A percentile compares a stretch with the other conserved stretches of the same genome.
These are phyloP conservation scores for Phytophthora fragariae DNA, from an alignment of 352 stramenopile species.

Conservation along the genomic window DNA sequence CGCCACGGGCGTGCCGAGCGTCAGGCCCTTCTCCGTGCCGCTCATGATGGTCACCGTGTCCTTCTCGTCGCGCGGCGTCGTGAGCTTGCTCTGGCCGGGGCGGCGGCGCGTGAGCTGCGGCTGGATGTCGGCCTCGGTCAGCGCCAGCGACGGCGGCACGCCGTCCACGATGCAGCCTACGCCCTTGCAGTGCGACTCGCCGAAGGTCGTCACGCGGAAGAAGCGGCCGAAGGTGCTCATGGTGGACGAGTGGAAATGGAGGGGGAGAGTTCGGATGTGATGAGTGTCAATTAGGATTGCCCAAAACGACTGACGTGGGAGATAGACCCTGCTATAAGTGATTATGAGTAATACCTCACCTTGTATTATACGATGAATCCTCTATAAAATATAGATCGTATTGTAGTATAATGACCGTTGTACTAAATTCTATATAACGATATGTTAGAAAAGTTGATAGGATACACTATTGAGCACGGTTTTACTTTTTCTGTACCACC, in stretches of 20 bases:
- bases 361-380: too few species aligned
- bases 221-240: constrained; percentile 96
- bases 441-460: background rate
- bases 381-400: too few species aligned
- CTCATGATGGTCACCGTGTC: constrained; percentile 98
- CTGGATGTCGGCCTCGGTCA: constrained; percentile 97
- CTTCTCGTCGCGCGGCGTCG: constrained; percentile 98
- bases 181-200: constrained; percentile 98
- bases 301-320: constrained; percentile 34
- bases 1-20: constrained; percentile 96
- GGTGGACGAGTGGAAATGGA: constrained; percentile 4
- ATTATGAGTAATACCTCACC: background rate
- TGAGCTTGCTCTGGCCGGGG: constrained; percentile 98
- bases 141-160: constrained; percentile 95
- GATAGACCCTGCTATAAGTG: background rate
- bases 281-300: constrained; percentile 21
- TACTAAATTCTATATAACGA: background rate
- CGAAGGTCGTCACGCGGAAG: constrained; percentile 99
- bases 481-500: constrained; percentile 1
- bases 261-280: constrained; percentile 22
- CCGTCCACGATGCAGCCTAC: constrained; percentile 98
- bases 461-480: background rate
- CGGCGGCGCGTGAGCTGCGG: constrained; percentile 96
- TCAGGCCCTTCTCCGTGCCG: constrained; percentile 94
- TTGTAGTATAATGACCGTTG: background rate